Percentiles rank a stretch among this genome's conserved stretches.
Conservation (phyloP, 179 eudicot species). For the Camellia oleifera region DNA sequence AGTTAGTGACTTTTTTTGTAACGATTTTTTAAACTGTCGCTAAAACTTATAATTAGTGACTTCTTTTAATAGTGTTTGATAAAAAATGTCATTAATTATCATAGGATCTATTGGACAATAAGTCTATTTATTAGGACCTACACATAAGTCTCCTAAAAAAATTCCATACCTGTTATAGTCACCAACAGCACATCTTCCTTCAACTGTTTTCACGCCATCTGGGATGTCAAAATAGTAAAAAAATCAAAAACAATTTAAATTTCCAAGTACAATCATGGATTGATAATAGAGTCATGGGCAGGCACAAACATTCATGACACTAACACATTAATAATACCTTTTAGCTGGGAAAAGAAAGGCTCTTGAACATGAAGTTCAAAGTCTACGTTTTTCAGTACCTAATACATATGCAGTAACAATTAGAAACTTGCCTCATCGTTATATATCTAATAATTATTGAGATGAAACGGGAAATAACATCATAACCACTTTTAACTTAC, state of each 20-base stretch:
- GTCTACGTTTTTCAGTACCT: conserved; percentile 59
- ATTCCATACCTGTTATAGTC: conserved; percentile 59
- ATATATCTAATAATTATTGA: background rate
- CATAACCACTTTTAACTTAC: conserved; percentile 40
- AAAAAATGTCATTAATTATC: no score
- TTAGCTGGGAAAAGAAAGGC: conserved; percentile 77
- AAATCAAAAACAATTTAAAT: background rate
- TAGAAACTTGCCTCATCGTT: background rate
- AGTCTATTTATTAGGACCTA: no score
- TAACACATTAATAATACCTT: conserved; percentile 45
- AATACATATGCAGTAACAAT: conserved; percentile 2
- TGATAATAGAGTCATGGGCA: background rate
- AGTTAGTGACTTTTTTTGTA: no score
- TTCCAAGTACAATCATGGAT: background rate
- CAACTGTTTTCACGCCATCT: conserved; percentile 84
- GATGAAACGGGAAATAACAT: background rate
- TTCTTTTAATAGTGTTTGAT: no score
- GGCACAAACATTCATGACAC: background rate
- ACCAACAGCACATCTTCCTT: conserved; percentile 94
- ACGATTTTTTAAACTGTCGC: no score
- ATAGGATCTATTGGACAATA: no score
- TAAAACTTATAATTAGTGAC: no score
- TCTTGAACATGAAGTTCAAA: conserved; percentile 89
- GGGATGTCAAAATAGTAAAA: conserved; percentile 13
- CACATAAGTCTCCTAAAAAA: no score